Conservation (phyloP, 768 basidiomycete genomes). For the Trametes punicea region DNA sequence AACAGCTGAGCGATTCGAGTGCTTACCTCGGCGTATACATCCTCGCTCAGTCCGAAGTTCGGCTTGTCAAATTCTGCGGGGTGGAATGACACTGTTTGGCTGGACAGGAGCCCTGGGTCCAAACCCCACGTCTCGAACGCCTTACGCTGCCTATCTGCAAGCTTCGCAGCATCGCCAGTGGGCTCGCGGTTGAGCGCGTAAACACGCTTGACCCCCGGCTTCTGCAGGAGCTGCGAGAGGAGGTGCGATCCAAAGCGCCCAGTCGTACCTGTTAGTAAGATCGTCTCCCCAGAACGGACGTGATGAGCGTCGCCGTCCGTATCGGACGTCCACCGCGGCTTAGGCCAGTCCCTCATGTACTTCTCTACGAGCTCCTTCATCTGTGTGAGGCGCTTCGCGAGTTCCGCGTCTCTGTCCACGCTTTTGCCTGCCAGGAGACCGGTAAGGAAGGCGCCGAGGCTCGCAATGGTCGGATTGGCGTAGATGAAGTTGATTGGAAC, state of each 20-base stretch:
- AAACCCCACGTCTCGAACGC: slow-evolving; percentile 19
- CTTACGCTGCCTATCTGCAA: slow-evolving; percentile 11
- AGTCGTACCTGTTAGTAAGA: slow-evolving; percentile 35
- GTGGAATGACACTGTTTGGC: slow-evolving; percentile 11
- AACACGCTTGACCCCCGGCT: slow-evolving; percentile 20
- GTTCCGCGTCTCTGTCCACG: slow-evolving; percentile 19
- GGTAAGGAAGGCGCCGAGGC: slow-evolving; percentile 23
- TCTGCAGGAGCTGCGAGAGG: slow-evolving; percentile 24
- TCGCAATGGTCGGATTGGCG: slow-evolving; percentile 38
- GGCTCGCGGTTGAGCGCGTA: slow-evolving; percentile 27
- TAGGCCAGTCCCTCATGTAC: slow-evolving; percentile 27
- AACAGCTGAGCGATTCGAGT: neutral
- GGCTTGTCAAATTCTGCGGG: slow-evolving; percentile 12
- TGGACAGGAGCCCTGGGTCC: slow-evolving; percentile 3
- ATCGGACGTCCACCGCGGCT: slow-evolving; percentile 1
- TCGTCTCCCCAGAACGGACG: slow-evolving; percentile 14
- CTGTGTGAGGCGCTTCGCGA: slow-evolving; percentile 14
- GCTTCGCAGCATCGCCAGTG: neutral
- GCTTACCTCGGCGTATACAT: slow-evolving; percentile 17
- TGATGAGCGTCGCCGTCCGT: neutral
- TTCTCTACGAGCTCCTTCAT: slow-evolving; percentile 42
- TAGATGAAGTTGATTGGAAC: slow-evolving; percentile 36
- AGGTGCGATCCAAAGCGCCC: slow-evolving; percentile 31
- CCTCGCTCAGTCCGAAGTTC: slow-evolving; percentile 8
- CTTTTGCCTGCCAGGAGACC: slow-evolving; percentile 3